Evolutionary conservation across 106 monocot species (phyloP), one percentile per base, ranked within the genome.

Genomic region (Gastrodia elata): DNA sequence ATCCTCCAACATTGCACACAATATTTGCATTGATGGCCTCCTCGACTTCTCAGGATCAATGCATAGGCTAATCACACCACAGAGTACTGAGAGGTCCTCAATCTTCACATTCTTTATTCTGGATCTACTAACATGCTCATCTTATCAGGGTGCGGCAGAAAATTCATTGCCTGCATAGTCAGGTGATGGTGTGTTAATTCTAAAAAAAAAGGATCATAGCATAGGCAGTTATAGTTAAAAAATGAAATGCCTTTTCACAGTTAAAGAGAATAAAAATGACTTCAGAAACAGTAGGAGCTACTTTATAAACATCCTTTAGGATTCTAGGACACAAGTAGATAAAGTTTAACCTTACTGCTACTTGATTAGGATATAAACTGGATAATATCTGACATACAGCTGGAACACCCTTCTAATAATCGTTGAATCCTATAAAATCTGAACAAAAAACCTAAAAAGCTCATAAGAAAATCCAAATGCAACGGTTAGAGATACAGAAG

Each of bases 11-110:
- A 98, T 87, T 13, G 85, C 78, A 25, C 85, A 74, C 68, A 98
- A 77, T 64, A 81, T 80, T 68, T 84, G 80, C 98, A 93, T 98
- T 1, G 98, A 88, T 38, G 98, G 91, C 72, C 93, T 84, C 87
- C 82, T 91, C 0, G 83, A 71, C 9, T 86, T 85, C 20, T 98
- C 85, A 22, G 83, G 80, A 36, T 91, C 91, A 24, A 88, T 69
- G 79, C 88, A 98, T 2, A 91, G 84, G 64, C 85, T 82, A n/a
- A 88, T 83, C 24, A 83, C 88, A 75, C 71, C 73, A 68, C 88
- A 87, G 57, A 93, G 43, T 48, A 89, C 79, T 15, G 78, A 67
- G 6, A 98, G 80, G 42, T 85, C 85, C 22, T 98, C 83, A 37
- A 67, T 76, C 65, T 84, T 91, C 25, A 91, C 87, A 78, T 87